Evolutionary conservation across 2,329 filamentous ascomycete species (phyloP).

Genomic region (Byssoonygena ceratinophila): DNA sequence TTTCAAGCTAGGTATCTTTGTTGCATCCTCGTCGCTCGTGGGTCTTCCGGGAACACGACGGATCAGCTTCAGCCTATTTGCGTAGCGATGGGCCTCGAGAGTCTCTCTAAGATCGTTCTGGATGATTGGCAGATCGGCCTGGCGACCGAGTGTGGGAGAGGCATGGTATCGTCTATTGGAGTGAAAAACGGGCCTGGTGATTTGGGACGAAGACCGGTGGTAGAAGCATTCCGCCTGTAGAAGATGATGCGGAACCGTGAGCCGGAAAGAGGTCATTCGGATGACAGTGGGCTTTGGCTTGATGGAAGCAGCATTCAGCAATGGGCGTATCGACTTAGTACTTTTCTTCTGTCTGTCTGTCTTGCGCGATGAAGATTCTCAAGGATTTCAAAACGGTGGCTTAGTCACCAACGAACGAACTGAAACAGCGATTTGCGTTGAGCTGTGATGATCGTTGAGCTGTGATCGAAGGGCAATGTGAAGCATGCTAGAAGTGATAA

Average conservation of each 20-base stretch:
- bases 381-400: too few relatives aligned
- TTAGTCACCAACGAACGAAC: too few relatives aligned
- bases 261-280: constrained; percentile 2
- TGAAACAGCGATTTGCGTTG: not conserved
- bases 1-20: not conserved
- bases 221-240: constrained; percentile 5
- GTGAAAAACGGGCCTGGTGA: constrained; percentile 5
- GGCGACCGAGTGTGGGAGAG: constrained; percentile 7
- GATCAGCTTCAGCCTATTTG: constrained; percentile 21
- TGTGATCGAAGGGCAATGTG: not conserved
- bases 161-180: constrained; percentile 16
- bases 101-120: constrained; percentile 25
- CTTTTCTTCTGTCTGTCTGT: too few relatives aligned
- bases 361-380: too few relatives aligned
- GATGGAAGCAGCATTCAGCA: not conserved
- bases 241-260: not conserved
- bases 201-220: constrained; percentile 10
- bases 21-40: not conserved
- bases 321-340: not conserved
- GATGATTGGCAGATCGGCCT: constrained; percentile 16
- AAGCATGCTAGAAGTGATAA: not conserved
- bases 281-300: not conserved
- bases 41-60: not conserved
- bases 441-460: not conserved
- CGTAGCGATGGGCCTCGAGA: constrained; percentile 27